These are phyloP conservation scores for Boletellus deceptivus DNA, from an alignment of 1,284 basidiomycete genomes.

Conservation along the genomic window DNA sequence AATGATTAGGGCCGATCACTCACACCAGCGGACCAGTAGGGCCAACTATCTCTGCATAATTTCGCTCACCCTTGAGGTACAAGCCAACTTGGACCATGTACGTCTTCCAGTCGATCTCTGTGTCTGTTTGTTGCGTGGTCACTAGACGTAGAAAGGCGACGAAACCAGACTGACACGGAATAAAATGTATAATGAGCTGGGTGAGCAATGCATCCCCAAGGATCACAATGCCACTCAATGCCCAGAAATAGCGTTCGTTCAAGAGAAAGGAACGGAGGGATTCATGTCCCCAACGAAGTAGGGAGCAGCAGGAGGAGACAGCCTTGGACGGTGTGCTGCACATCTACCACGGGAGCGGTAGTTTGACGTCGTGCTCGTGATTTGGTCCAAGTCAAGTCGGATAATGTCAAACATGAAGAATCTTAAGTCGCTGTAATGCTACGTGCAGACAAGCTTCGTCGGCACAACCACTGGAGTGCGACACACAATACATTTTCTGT, in stretches of 20 bases:
- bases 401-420: too few relatives aligned
- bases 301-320: background rate
- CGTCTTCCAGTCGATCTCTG: conserved; percentile 98
- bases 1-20: conserved; percentile 30
- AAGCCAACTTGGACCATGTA: conserved; percentile 86
- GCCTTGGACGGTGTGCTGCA: conserved; percentile 5
- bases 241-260: conserved; percentile 65
- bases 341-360: conserved; percentile 9
- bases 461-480: background rate
- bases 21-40: conserved; percentile 95
- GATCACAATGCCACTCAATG: conserved; percentile 59
- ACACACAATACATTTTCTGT: conserved; percentile 7
- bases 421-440: too few relatives aligned
- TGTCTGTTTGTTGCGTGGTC: conserved; percentile 57
- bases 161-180: conserved; percentile 65
- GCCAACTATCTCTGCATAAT: conserved; percentile 85
- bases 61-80: conserved; percentile 79
- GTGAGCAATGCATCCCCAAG: conserved; percentile 75
- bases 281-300: conserved; percentile 6
- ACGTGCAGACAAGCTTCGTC: background rate
- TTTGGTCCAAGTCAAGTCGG: too few relatives aligned
- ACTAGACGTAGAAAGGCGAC: conserved; percentile 5
- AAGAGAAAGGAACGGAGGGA: conserved; percentile 36
- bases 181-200: conserved; percentile 71
- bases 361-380: too few relatives aligned